phyloP scores from a whole-genome alignment of 2,329 filamentous ascomycete genomes.

The Trichoderma polysporum region DNA sequence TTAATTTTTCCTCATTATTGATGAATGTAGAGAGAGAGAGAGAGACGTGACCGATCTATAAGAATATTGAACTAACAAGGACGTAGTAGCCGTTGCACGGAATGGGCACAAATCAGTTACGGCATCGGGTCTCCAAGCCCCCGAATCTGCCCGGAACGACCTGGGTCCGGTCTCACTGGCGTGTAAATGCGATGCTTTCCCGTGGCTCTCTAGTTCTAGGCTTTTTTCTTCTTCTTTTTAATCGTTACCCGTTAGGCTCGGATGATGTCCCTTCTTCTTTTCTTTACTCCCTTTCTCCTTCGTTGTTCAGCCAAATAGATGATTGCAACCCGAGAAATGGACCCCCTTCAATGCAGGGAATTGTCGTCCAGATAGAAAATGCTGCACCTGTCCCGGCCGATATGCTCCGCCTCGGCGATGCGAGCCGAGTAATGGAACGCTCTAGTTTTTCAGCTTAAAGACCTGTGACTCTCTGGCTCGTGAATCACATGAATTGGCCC shows the following conservation, averaged over 20 bases:
- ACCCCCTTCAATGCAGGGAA: too few species aligned
- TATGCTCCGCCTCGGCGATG: constrained; percentile 5
- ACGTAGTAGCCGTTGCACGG: background rate
- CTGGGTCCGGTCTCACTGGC: constrained; percentile 6
- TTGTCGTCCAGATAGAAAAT: background rate
- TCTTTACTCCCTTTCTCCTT: background rate
- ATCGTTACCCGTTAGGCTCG: too few species aligned
- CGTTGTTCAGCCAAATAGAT: too few species aligned
- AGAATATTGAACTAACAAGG: background rate
- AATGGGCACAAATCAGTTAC: background rate
- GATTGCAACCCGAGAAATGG: background rate
- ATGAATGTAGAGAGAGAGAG: background rate
- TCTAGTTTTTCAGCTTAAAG: background rate
- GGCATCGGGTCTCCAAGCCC: background rate
- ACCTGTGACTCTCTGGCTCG: background rate
- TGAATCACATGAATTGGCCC: background rate
- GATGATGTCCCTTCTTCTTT: too few species aligned
- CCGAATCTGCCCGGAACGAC: constrained; percentile 12
- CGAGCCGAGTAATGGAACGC: background rate
- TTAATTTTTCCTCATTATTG: background rate
- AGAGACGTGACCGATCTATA: background rate
- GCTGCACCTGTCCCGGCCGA: background rate
- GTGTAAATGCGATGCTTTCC: background rate
- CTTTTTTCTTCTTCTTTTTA: background rate
- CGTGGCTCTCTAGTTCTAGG: too few species aligned